Conservation (phyloP, 2,329 filamentous ascomycete species). For the Gaeumannomyces sp. region DNA sequence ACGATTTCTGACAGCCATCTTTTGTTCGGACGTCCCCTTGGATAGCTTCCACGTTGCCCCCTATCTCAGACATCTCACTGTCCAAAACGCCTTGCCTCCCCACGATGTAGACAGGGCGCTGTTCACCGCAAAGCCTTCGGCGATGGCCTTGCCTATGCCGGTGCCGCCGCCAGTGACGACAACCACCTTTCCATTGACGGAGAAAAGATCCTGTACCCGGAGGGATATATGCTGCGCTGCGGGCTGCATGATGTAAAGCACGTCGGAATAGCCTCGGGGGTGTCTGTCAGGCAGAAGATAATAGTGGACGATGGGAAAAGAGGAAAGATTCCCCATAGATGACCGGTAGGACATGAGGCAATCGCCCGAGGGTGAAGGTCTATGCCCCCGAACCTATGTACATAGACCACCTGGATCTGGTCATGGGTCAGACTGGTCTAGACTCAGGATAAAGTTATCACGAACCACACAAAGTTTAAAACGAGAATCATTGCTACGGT, state of each 20-base stretch:
- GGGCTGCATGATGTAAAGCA: not conserved
- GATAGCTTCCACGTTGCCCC: conserved; percentile 18
- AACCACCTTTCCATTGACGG: conserved; percentile 31
- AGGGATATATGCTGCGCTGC: conserved; percentile 18
- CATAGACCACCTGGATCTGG: too few species aligned
- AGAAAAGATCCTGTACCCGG: conserved; percentile 27
- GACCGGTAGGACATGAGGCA: too few species aligned
- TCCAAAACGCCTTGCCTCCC: conserved; percentile 36
- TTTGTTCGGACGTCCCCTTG: conserved; percentile 22
- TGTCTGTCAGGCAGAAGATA: too few species aligned
- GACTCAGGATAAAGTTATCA: too few species aligned
- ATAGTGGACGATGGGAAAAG: too few species aligned
- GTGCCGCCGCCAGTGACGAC: conserved; percentile 39
- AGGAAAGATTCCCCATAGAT: too few species aligned
- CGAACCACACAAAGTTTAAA: too few species aligned
- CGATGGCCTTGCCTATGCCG: conserved; percentile 38
- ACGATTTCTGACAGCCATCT: conserved; percentile 20
- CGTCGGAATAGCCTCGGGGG: too few species aligned
- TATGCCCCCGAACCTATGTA: too few species aligned
- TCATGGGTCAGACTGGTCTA: too few species aligned
- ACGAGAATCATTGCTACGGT: too few species aligned
- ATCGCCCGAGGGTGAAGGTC: too few species aligned
- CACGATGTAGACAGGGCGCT: conserved; percentile 40
- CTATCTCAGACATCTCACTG: conserved; percentile 22
- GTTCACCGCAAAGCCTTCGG: conserved; percentile 35